phyloP scores from a whole-genome alignment of 2,329 filamentous ascomycete species.

The Grosmannia penicillata region DNA sequence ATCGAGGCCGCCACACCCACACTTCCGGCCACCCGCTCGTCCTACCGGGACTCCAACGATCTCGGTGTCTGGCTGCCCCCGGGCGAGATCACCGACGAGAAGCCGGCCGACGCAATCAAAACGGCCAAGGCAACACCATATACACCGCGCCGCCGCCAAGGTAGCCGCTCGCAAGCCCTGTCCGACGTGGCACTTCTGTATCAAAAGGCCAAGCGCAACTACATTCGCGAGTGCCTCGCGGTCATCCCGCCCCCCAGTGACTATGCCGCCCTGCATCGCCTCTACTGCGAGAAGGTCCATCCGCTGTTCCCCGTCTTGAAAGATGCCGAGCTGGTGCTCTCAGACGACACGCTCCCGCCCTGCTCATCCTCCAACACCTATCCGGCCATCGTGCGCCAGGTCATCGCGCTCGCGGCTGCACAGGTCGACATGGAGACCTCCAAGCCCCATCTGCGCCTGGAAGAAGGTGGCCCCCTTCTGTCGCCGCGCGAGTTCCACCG shows the following conservation, averaged over 20 bases:
- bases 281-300: conserved; percentile 38
- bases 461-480: conserved; percentile 23
- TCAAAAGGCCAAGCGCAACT: conserved; percentile 9
- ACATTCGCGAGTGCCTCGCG: conserved; percentile 24
- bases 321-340: conserved; percentile 16
- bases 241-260: conserved; percentile 32
- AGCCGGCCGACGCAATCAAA: not conserved
- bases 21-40: conserved; percentile 19
- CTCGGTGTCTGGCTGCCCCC: conserved; percentile 35
- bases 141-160: not conserved
- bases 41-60: conserved; percentile 29
- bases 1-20: conserved; percentile 34
- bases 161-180: not conserved
- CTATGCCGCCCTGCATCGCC: conserved; percentile 26
- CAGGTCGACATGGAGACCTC: conserved; percentile 27
- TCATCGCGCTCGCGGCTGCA: conserved; percentile 39
- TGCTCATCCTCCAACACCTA: conserved; percentile 14
- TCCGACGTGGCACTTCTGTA: conserved; percentile 6
- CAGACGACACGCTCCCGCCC: conserved; percentile 5
- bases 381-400: conserved; percentile 33
- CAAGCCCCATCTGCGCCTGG: conserved; percentile 26
- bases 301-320: conserved; percentile 39
- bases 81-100: not conserved
- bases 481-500: conserved; percentile 32
- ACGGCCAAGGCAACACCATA: not conserved